These are phyloP conservation scores for Rhynchospora pubera DNA, from an alignment of 176 grass and related monocot genomes.

Conservation along the genomic window DNA sequence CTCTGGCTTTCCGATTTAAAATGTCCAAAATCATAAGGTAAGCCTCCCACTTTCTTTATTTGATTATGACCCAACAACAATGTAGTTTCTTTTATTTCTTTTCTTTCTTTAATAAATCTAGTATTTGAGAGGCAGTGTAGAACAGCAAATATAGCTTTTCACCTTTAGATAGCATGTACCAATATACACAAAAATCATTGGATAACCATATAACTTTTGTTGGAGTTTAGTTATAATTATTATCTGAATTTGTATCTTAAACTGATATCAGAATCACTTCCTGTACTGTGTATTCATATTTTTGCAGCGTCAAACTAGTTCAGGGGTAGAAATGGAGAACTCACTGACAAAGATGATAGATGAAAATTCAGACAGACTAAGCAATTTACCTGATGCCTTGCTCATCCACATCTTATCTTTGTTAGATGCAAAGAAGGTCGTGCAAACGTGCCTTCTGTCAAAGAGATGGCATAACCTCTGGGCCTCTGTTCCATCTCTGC, in stretches of 20 bases:
- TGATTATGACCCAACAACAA: no score
- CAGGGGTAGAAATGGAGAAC: not conserved
- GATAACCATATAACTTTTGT: not conserved
- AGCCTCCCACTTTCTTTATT: no score
- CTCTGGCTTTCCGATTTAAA: no score
- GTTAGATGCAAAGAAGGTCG: not conserved
- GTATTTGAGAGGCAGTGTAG: no score
- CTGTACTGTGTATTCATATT: not conserved
- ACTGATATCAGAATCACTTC: not conserved
- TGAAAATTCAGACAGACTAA: not conserved
- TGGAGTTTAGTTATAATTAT: not conserved
- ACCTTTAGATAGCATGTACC: no score
- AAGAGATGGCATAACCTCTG: conserved; percentile 5
- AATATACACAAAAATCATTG: not conserved
- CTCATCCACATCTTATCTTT: not conserved
- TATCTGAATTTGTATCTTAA: not conserved
- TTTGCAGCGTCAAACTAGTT: not conserved
- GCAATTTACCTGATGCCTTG: not conserved
- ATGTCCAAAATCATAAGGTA: no score
- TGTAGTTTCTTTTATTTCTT: no score
- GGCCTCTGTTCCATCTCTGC: not conserved
- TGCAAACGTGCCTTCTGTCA: conserved; percentile 1
- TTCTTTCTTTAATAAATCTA: no score
- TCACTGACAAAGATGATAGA: not conserved
- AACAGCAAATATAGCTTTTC: no score